Conservation (phyloP, 805 yeast genomes). For the Wickerhamomyces alni region DNA sequence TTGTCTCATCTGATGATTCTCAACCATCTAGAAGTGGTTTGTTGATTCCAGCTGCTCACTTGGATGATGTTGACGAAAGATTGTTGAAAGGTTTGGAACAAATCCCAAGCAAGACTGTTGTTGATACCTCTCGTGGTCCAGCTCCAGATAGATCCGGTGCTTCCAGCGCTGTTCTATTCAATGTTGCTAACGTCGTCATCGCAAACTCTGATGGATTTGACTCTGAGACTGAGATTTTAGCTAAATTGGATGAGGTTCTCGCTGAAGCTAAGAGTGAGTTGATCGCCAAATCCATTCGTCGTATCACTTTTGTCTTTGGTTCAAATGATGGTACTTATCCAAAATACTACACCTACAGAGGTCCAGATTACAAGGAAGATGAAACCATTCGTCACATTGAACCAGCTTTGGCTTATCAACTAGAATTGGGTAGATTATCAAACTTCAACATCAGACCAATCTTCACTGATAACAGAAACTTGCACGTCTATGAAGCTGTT, state of each 20-base stretch:
- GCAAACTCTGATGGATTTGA: constrained; percentile 68
- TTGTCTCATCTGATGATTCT: constrained; percentile 66
- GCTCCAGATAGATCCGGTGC: constrained; percentile 41
- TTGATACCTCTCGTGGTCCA: constrained; percentile 33
- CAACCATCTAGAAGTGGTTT: constrained; percentile 78
- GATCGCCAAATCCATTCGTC: constrained; percentile 69
- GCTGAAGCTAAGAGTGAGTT: constrained; percentile 68
- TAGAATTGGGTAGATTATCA: constrained; percentile 89
- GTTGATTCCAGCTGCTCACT: constrained; percentile 69
- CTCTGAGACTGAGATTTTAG: constrained; percentile 62
- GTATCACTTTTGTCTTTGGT: constrained; percentile 88
- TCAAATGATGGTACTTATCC: constrained; percentile 84
- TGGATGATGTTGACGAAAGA: constrained; percentile 88
- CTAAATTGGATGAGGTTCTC: constrained; percentile 56
- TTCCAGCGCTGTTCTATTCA: constrained; percentile 42
- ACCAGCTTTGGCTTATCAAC: constrained; percentile 96
- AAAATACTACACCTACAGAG: constrained; percentile 91
- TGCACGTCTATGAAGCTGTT: constrained; percentile 94
- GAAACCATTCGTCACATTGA: constrained; percentile 94
- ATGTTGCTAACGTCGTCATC: constrained; percentile 79
- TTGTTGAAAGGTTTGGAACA: constrained; percentile 68
- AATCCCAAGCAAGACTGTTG: constrained; percentile 44
- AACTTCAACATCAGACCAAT: constrained; percentile 94
- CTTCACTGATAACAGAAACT: constrained; percentile 93
- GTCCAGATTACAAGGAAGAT: constrained; percentile 81